phyloP scores from a whole-genome alignment of 305 asterid species.

The Solanum chacoense region DNA sequence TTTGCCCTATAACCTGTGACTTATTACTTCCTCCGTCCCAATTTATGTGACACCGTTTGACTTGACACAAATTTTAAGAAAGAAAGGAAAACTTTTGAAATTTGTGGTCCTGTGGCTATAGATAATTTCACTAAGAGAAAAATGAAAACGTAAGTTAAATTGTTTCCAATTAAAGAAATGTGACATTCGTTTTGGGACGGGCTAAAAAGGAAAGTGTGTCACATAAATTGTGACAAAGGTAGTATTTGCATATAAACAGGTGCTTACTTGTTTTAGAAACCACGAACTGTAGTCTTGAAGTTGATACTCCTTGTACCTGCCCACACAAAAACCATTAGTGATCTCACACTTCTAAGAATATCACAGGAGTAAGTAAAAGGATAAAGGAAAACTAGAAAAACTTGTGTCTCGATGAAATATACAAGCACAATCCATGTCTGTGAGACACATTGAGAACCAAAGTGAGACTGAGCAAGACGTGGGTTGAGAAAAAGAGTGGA shows the following conservation, averaged over 20 bases:
- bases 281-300: slow-evolving; percentile 88
- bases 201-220: neutral
- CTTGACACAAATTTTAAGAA: neutral
- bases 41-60: neutral
- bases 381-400: neutral
- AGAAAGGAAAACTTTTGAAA: neutral
- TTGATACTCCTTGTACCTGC: slow-evolving; percentile 91
- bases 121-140: neutral
- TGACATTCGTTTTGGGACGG: neutral
- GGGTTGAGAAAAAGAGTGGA: neutral
- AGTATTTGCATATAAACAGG: neutral
- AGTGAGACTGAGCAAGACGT: neutral
- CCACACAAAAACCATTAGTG: neutral
- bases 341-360: neutral
- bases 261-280: slow-evolving; percentile 71
- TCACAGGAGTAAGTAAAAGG: neutral
- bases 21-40: neutral
- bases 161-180: neutral
- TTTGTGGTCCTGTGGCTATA: neutral
- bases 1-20: neutral
- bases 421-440: neutral
- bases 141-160: neutral
- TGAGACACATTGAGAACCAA: neutral
- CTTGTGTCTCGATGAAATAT: neutral
- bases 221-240: neutral